Conservation (phyloP, 129 eudicot species). For the Flaveria bidentis region DNA sequence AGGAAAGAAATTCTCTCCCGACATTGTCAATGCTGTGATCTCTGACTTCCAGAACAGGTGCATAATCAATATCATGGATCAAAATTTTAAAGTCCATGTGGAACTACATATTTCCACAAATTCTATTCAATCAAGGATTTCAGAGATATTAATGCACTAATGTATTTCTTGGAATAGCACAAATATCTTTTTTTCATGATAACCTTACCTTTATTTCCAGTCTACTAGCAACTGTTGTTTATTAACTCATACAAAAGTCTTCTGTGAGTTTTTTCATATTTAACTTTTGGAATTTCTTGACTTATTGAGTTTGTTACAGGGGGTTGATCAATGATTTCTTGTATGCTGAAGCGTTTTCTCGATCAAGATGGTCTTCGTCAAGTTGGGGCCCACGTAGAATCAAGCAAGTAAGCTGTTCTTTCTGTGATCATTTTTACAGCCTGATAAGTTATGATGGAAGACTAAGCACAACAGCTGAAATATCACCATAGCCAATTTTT, state of each 20-base stretch:
- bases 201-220: background rate
- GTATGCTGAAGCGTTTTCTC: slow-evolving; percentile 83
- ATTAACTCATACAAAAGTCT: background rate
- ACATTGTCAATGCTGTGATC: slow-evolving; percentile 59
- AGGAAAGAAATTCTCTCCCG: slow-evolving; percentile 49
- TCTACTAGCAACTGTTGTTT: background rate
- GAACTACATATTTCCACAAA: background rate
- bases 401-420: slow-evolving; percentile 60
- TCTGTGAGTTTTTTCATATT: background rate
- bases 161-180: background rate
- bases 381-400: slow-evolving; percentile 96
- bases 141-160: background rate
- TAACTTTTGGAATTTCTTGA: slow-evolving; percentile 16
- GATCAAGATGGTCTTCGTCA: slow-evolving; percentile 86
- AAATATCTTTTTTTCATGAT: background rate
- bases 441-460: slow-evolving; percentile 4
- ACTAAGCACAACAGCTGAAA: background rate
- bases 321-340: slow-evolving; percentile 73
- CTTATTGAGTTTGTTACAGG: slow-evolving; percentile 42
- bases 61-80: slow-evolving; percentile 20
- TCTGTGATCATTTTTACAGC: slow-evolving; percentile 9
- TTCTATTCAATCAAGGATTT: background rate
- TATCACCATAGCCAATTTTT: background rate
- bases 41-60: slow-evolving; percentile 72
- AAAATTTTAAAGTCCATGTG: slow-evolving; percentile 1